phyloP scores from a whole-genome alignment of 345 rosid species.

The Brassica nigra region DNA sequence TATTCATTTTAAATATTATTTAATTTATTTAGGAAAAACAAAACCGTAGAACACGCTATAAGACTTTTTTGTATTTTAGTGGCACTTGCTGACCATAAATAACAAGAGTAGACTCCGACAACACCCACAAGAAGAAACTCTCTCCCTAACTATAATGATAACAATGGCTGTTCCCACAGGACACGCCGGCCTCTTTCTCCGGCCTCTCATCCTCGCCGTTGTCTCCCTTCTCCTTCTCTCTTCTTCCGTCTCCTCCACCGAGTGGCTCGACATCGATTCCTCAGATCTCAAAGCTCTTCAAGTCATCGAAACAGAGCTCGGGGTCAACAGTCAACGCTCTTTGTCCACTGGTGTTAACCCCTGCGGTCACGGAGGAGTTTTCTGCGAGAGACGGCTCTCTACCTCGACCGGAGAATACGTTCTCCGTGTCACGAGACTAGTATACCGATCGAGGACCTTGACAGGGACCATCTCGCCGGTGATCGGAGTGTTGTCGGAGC shows the following conservation, averaged over 20 bases:
- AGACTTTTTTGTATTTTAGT: constrained; percentile 9
- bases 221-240: constrained; percentile 47
- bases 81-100: constrained; percentile 29
- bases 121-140: constrained; percentile 18
- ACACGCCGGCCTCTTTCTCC: constrained; percentile 29
- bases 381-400: constrained; percentile 72
- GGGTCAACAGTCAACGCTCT: constrained; percentile 51
- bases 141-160: neutral
- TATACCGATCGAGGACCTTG: constrained; percentile 57
- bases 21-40: neutral
- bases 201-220: constrained; percentile 29
- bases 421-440: constrained; percentile 67
- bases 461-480: constrained; percentile 66
- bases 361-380: constrained; percentile 60
- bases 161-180: constrained; percentile 28
- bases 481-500: constrained; percentile 70
- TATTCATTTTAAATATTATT: neutral
- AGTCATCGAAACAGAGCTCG: constrained; percentile 52
- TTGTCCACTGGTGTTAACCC: constrained; percentile 43
- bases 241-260: constrained; percentile 42
- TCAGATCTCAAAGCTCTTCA: constrained; percentile 65
- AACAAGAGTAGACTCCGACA: constrained; percentile 18
- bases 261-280: constrained; percentile 50
- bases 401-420: constrained; percentile 47
- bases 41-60: constrained; percentile 18